Conservation (phyloP, 768 basidiomycete genomes). For the Suillus decipiens region DNA sequence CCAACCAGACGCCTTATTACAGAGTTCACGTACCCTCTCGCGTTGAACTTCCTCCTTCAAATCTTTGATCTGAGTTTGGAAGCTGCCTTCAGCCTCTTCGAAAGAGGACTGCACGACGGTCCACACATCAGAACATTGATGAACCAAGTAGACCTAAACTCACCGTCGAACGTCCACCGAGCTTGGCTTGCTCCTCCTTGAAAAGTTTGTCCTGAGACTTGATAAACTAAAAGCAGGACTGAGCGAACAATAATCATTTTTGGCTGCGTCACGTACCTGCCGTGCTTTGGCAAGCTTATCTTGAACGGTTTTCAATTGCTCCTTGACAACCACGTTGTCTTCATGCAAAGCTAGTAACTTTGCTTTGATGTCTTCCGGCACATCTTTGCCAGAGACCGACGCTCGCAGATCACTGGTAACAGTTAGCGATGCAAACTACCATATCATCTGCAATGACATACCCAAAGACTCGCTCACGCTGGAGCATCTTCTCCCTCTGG, state of each 20-base stretch:
- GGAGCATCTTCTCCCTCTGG: slow-evolving; percentile 83
- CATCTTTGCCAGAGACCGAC: slow-evolving; percentile 71
- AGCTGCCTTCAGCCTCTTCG: slow-evolving; percentile 71
- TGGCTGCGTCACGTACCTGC: slow-evolving; percentile 45
- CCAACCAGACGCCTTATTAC: background rate
- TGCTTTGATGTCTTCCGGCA: slow-evolving; percentile 82
- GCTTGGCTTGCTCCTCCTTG: slow-evolving; percentile 74
- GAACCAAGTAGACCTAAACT: slow-evolving; percentile 20
- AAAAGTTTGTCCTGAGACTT: slow-evolving; percentile 89
- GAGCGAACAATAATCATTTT: background rate
- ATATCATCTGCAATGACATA: slow-evolving; percentile 34
- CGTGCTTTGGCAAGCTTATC: slow-evolving; percentile 84
- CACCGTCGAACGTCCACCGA: slow-evolving; percentile 48
- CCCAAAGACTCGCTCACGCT: slow-evolving; percentile 86
- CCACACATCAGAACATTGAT: slow-evolving; percentile 12
- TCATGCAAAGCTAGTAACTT: slow-evolving; percentile 76
- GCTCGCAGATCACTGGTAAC: slow-evolving; percentile 71
- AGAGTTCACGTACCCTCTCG: slow-evolving; percentile 45
- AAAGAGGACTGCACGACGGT: slow-evolving; percentile 46
- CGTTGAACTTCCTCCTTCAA: slow-evolving; percentile 64
- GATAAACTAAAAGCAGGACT: slow-evolving; percentile 65
- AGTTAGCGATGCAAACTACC: slow-evolving; percentile 2
- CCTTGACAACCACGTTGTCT: slow-evolving; percentile 71
- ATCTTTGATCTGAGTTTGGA: slow-evolving; percentile 63
- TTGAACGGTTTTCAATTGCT: slow-evolving; percentile 65